Percentiles rank a stretch among this genome's conserved stretches.
These are phyloP conservation scores for Fusarium globosum DNA, from an alignment of 2,329 filamentous ascomycete species.

Conservation along the genomic window DNA sequence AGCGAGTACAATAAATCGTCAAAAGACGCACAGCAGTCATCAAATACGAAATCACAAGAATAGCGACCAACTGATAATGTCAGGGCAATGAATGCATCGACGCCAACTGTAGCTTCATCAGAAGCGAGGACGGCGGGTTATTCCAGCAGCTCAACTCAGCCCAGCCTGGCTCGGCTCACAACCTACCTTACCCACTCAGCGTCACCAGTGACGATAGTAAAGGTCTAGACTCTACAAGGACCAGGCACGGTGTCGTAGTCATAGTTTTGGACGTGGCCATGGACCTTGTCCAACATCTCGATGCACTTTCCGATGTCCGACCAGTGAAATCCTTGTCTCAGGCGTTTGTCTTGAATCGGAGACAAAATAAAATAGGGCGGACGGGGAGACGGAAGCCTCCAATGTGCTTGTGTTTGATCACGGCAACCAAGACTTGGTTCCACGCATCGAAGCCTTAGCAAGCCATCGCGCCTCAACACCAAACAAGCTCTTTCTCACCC, in stretches of 20 bases:
- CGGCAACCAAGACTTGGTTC: slow-evolving; percentile 11
- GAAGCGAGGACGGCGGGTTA: neutral
- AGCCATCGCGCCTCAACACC: slow-evolving; percentile 37
- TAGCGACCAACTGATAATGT: neutral
- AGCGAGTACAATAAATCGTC: no score
- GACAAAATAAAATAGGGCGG: slow-evolving; percentile 4
- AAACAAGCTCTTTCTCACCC: slow-evolving; percentile 10
- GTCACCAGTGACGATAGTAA: slow-evolving; percentile 8
- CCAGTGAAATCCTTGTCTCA: slow-evolving; percentile 6
- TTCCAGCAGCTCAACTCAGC: neutral
- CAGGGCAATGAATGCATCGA: neutral
- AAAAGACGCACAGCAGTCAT: neutral
- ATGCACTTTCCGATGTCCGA: slow-evolving; percentile 9
- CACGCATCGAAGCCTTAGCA: slow-evolving; percentile 27
- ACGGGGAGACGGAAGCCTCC: slow-evolving; percentile 8
- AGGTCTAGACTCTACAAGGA: slow-evolving; percentile 9
- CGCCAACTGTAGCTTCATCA: neutral
- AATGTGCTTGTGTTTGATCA: slow-evolving; percentile 13
- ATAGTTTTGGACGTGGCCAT: neutral
- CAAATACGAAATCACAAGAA: neutral
- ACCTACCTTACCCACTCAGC: slow-evolving; percentile 5
- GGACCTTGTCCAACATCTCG: slow-evolving; percentile 3
- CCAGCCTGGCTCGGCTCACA: neutral
- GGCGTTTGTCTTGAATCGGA: neutral
- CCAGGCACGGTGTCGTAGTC: slow-evolving; percentile 13